Evolutionary conservation across 1,139 yeast species (phyloP), one percentile per base, ranked within the genome.

Genomic region (Blastobotrys elegans): DNA sequence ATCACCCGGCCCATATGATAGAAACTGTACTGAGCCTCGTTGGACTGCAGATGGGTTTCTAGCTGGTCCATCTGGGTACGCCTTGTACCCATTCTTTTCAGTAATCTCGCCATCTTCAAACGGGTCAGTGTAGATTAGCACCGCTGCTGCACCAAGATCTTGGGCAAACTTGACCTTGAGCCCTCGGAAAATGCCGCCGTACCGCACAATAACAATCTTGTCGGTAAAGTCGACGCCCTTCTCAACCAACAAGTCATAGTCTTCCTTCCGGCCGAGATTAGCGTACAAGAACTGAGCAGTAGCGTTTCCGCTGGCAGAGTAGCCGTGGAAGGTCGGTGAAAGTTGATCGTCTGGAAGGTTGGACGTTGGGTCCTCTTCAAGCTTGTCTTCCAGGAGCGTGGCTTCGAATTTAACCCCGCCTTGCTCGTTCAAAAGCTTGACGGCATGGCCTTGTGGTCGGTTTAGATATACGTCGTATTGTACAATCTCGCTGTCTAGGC

Each of bases 1-100:
- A 61, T 89, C 96, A 43, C 96, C 96, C 1, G 96, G 95, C 4
- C 73, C 69, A 41, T 76, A 76, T 1, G 95, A 84, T 47, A 88
- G 70, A 60, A 82, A 88, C 64, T 82, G 86, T 2, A 83, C 92
- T 50, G 90, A 81, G 1, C 96, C 96, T 60, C 96, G 75, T 69
- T 86, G 92, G 34, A 85, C 84, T 27, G 81, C 66, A 14, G 82
- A 74, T 18, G 86, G 87, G 56, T 82, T 76, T 53, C 88, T 71
- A 1, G 87, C 86, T 1, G 81, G 82, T 1, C 89, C 89, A 1
- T 75, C 61, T 1, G 89, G 89, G 55, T 82, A 82, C 0, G 82
- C 64, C 52, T 72, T 61, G 59, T 70, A 77, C 2, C 83, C 85
- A 50, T 78, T 74, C 44, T 67, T 70, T 22, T 66, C 70, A 17